Evolutionary conservation across 2,329 filamentous ascomycete species (phyloP).

Genomic region (Aspergillus spinulosporus): DNA sequence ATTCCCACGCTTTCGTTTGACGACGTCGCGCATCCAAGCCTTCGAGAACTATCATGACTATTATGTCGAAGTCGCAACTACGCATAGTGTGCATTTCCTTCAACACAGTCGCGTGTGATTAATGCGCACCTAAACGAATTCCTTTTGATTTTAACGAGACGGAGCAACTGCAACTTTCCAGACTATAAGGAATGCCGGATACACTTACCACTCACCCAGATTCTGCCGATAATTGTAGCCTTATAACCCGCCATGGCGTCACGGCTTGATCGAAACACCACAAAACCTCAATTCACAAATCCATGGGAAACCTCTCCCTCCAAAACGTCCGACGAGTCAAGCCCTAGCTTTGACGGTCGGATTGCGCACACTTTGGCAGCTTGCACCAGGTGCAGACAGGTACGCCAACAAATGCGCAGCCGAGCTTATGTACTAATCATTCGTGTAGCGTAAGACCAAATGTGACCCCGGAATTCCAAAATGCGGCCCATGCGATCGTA

Average conservation of each 20-base stretch:
- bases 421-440: slow-evolving; percentile 8
- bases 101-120: slow-evolving; percentile 16
- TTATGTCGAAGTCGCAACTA: slow-evolving; percentile 27
- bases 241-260: slow-evolving; percentile 25
- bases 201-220: slow-evolving; percentile 6
- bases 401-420: slow-evolving; percentile 30
- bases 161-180: slow-evolving; percentile 4
- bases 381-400: slow-evolving; percentile 52
- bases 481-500: slow-evolving; percentile 89
- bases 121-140: slow-evolving; percentile 5
- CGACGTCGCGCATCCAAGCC: slow-evolving; percentile 3
- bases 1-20: background rate
- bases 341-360: slow-evolving; percentile 38
- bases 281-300: slow-evolving; percentile 28
- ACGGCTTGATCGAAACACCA: slow-evolving; percentile 16
- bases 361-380: slow-evolving; percentile 52
- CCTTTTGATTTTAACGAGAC: background rate
- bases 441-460: slow-evolving; percentile 81
- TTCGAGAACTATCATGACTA: slow-evolving; percentile 22
- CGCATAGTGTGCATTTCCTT: slow-evolving; percentile 17
- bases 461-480: slow-evolving; percentile 91
- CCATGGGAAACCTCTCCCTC: slow-evolving; percentile 30
- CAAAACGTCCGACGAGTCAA: slow-evolving; percentile 30
- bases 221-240: background rate
- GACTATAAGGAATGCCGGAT: slow-evolving; percentile 18